These are phyloP conservation scores for Lactarius akahatsu DNA, from an alignment of 768 basidiomycete genomes.

Conservation along the genomic window DNA sequence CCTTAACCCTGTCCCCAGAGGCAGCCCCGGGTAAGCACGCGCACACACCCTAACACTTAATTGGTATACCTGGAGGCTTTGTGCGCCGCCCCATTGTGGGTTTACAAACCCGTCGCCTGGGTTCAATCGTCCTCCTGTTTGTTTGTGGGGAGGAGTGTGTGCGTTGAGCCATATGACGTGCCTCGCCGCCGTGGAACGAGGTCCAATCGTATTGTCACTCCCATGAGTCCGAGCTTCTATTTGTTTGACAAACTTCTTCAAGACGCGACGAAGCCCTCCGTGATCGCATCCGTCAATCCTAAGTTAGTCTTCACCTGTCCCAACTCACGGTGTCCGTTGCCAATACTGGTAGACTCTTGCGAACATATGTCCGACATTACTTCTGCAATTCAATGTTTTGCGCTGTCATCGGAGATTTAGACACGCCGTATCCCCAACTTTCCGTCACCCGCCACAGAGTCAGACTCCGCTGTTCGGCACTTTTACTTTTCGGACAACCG, in stretches of 20 bases:
- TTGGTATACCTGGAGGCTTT: not conserved
- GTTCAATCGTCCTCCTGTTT: constrained; percentile 4
- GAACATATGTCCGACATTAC: constrained; percentile 1
- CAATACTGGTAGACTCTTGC: not conserved
- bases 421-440: constrained; percentile 6
- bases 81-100: constrained; percentile 10
- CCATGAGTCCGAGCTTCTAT: constrained; percentile 10
- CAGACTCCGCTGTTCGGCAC: constrained; percentile 6
- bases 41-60: constrained; percentile 5
- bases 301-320: not conserved
- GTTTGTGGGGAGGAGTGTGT: not conserved
- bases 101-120: constrained; percentile 1
- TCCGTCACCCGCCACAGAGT: constrained; percentile 9
- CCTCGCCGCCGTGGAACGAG: not conserved
- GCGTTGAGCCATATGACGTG: constrained; percentile 4
- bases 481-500: not conserved
- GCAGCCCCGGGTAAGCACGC: constrained; percentile 3
- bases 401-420: constrained; percentile 17
- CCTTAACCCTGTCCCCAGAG: constrained; percentile 6
- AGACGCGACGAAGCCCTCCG: constrained; percentile 3
- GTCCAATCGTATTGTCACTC: not conserved
- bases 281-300: constrained; percentile 8
- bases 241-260: constrained; percentile 14
- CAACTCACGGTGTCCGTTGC: not conserved
- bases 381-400: constrained; percentile 17